Conservation (phyloP, 805 yeast genomes). For the Metschnikowia koreensis region DNA sequence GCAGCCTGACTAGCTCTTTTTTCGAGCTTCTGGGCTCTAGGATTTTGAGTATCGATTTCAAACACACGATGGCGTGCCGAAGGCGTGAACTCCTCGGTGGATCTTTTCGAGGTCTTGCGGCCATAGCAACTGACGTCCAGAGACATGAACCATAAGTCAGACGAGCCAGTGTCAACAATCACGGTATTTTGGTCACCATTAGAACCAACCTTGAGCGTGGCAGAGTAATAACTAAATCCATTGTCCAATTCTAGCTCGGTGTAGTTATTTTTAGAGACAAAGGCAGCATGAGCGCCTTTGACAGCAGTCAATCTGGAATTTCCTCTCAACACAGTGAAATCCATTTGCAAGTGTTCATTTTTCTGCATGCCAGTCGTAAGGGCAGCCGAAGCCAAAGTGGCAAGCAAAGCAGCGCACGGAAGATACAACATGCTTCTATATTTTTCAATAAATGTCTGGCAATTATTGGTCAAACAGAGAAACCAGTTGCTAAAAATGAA, state of each 20-base stretch:
- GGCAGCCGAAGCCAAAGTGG: slow-evolving; percentile 8
- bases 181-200: slow-evolving; percentile 24
- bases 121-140: neutral
- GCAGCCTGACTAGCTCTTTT: neutral
- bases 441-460: no score
- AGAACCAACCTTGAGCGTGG: slow-evolving; percentile 15
- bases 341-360: slow-evolving; percentile 5
- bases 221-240: slow-evolving; percentile 10
- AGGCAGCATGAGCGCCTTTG: neutral
- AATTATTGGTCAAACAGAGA: no score
- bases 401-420: neutral
- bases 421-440: neutral
- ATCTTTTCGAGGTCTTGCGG: neutral
- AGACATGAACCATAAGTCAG: slow-evolving; percentile 44
- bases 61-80: slow-evolving; percentile 4
- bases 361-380: neutral
- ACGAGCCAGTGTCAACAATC: slow-evolving; percentile 43
- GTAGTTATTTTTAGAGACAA: slow-evolving; percentile 6
- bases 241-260: slow-evolving; percentile 7
- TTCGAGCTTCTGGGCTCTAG: neutral
- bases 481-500: no score
- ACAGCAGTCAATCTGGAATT: slow-evolving; percentile 1
- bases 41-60: neutral
- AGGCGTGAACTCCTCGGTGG: neutral
- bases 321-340: slow-evolving; percentile 12